phyloP scores from a whole-genome alignment of 257 asterid species.

The Solanum virginianum region DNA sequence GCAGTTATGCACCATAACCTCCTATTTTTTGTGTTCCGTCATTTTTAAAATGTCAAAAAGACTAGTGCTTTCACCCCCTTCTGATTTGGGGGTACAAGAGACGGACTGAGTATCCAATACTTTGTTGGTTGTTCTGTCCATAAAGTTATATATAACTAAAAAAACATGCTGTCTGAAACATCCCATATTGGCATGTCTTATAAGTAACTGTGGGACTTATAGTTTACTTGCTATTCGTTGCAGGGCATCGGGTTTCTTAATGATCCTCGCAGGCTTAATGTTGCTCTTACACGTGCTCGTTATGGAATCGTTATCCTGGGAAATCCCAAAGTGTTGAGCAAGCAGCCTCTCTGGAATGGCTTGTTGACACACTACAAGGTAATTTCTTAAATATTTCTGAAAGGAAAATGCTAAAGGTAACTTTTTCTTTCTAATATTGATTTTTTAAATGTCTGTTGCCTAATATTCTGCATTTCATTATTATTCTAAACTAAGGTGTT shows the following conservation, averaged over 20 bases:
- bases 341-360: slow-evolving; percentile 93
- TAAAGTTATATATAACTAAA: neutral
- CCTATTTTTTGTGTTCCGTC: neutral
- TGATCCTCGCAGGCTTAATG: slow-evolving; percentile 97
- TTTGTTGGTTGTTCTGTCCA: neutral
- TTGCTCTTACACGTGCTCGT: slow-evolving; percentile 98
- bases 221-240: slow-evolving; percentile 2
- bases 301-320: slow-evolving; percentile 96
- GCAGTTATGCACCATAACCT: neutral
- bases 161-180: neutral
- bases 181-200: neutral
- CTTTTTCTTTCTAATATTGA: neutral
- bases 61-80: neutral
- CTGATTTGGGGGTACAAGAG: neutral
- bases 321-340: slow-evolving; percentile 95
- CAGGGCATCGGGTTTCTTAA: slow-evolving; percentile 98
- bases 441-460: neutral
- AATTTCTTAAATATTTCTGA: slow-evolving; percentile 2
- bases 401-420: neutral
- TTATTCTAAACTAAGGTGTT: neutral
- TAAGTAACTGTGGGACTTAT: neutral
- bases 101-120: neutral
- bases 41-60: neutral
- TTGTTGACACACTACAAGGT: slow-evolving; percentile 95
- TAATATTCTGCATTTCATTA: neutral